These are phyloP conservation scores for Penicillium brevicompactum DNA, from an alignment of 2,329 filamentous ascomycete genomes.

Conservation along the genomic window DNA sequence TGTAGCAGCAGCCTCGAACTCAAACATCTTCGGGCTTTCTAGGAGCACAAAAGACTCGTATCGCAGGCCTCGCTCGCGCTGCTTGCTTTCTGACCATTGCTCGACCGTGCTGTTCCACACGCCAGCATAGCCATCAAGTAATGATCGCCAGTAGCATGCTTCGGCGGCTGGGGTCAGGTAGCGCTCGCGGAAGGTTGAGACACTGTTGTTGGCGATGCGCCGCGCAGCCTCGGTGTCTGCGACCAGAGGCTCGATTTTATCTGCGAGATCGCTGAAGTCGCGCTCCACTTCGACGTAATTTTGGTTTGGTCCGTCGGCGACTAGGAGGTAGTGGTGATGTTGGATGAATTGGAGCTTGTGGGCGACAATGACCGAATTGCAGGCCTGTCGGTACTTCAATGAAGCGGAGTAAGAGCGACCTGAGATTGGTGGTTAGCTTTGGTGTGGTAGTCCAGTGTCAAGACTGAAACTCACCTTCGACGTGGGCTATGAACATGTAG, in stretches of 20 bases:
- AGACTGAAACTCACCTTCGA: conserved; percentile 46
- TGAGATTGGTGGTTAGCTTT: conserved; percentile 10
- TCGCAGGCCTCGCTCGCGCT: conserved; percentile 25
- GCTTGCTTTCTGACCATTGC: conserved; percentile 10
- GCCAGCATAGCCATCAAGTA: conserved; percentile 38
- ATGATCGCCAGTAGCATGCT: conserved; percentile 54
- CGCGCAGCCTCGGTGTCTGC: conserved; percentile 41
- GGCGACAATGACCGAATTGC: conserved; percentile 50
- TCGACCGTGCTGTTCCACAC: conserved; percentile 26
- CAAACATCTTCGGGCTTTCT: conserved; percentile 29
- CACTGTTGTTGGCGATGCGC: conserved; percentile 50
- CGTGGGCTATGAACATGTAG: conserved; percentile 56
- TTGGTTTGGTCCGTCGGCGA: conserved; percentile 46
- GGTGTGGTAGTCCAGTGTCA: background rate
- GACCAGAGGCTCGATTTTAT: conserved; percentile 42
- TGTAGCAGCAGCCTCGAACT: conserved; percentile 19
- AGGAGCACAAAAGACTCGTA: conserved; percentile 37
- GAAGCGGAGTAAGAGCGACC: conserved; percentile 52
- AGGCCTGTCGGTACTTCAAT: conserved; percentile 55
- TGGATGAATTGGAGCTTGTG: conserved; percentile 52
- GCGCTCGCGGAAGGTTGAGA: conserved; percentile 49
- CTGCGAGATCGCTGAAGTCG: conserved; percentile 58
- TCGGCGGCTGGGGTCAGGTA: conserved; percentile 55
- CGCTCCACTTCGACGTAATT: conserved; percentile 52
- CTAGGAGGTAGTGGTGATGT: conserved; percentile 50